Evolutionary conservation across 148 eudicot genomes (phyloP), one percentile per base, ranked within the genome.

Genomic region (Tetragonia tetragonoides): DNA sequence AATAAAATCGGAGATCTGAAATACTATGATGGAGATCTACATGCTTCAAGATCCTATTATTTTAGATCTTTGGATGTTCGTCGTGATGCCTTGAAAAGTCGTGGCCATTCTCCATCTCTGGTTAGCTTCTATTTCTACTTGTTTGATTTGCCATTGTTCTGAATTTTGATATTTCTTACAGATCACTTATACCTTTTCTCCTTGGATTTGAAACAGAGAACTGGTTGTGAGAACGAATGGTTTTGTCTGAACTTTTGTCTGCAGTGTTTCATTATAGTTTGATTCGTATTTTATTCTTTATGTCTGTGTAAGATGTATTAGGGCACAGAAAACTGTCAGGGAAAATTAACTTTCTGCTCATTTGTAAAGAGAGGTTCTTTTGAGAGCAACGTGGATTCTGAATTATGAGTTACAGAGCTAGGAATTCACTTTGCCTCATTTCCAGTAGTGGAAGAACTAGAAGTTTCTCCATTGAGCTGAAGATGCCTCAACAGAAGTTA

Each of bases 1-100:
- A 95, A 95, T 82, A 95, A 95, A 85, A 89, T 95, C 68, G 99
- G 99, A 84, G 99, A 95, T 78, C 86, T 95, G 46, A 93, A 93
- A 84, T 95, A 93, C 76, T 93, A 95, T 80, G 99, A 80, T 46
- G 97, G 89, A 62, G 93, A 95, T 80, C 83, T 95, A 75, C 84
- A 90, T 88, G 94, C 90, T 76, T 86, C 97, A 39, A 88, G 92
- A 84, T 84, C 88, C 40, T 85, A 86, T 82, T 95, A 95, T 87
- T 79, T 80, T 73, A 89, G 83, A 75, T 92, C 97, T 78, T 80
- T 95, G 83, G 87, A 90, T 75, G 91, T 93, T 78, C 99, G 99
- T 62, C 93, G 94, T 46, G 77, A 81, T 80, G 88, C 97, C 54
- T 78, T 91, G 85, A 90, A 87, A 77, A 81, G 84, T 77, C 79